phyloP scores from a whole-genome alignment of 306 rosid species.

The Pueraria montana region DNA sequence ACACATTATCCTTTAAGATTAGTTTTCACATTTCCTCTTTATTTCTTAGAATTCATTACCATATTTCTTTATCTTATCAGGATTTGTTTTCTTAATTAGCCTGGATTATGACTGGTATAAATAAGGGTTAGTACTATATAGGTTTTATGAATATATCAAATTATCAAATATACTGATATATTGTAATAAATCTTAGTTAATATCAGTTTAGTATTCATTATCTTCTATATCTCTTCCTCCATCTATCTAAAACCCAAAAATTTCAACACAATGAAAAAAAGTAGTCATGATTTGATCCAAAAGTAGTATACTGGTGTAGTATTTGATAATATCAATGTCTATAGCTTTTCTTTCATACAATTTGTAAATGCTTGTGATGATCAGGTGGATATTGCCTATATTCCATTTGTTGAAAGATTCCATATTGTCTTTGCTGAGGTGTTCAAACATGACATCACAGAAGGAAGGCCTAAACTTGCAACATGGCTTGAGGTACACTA shows the following conservation, averaged over 20 bases:
- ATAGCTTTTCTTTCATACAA: slow-evolving; percentile 25
- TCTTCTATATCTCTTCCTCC: not conserved
- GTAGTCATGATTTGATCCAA: not conserved
- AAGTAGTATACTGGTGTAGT: not conserved
- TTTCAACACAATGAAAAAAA: not conserved
- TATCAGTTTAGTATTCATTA: not conserved
- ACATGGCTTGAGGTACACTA: slow-evolving; percentile 74
- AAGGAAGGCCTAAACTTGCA: slow-evolving; percentile 80
- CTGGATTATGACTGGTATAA: not conserved
- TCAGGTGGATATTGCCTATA: slow-evolving; percentile 83
- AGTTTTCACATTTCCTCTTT: not conserved
- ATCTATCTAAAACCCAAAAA: not conserved
- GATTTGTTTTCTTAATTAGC: not conserved
- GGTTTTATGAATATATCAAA: not conserved
- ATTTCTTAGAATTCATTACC: not conserved
- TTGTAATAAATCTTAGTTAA: not conserved
- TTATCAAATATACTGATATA: too few relatives aligned
- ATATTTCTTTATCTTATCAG: too few relatives aligned
- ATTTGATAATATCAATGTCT: not conserved
- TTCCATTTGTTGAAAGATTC: slow-evolving; percentile 78
- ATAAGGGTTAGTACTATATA: not conserved
- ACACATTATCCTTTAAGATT: not conserved
- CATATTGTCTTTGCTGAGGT: slow-evolving; percentile 61
- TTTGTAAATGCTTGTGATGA: slow-evolving; percentile 39
- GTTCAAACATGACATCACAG: slow-evolving; percentile 68